Evolutionary conservation across 805 yeast genomes (phyloP).

Genomic region (Candida chauliodis): DNA sequence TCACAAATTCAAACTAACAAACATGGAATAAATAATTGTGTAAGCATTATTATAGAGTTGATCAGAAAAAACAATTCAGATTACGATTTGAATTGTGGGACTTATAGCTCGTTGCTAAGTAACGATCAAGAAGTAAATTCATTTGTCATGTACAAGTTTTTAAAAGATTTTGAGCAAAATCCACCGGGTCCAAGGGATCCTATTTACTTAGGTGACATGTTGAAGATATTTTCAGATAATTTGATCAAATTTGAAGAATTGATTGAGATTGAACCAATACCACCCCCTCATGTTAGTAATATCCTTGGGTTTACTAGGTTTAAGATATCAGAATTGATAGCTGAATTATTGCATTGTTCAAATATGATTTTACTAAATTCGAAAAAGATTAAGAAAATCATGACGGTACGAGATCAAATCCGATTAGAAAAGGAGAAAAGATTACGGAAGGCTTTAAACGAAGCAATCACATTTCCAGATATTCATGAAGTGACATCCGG

Average conservation of each 20-base stretch:
- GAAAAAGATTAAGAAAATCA: slow-evolving; percentile 62
- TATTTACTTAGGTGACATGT: slow-evolving; percentile 82
- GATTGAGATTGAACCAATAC: slow-evolving; percentile 38
- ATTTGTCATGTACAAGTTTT: slow-evolving; percentile 41
- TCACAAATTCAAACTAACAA: slow-evolving; percentile 48
- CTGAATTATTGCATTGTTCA: slow-evolving; percentile 94
- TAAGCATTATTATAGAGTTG: slow-evolving; percentile 89
- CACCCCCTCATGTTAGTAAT: slow-evolving; percentile 16
- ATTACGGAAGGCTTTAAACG: slow-evolving; percentile 40
- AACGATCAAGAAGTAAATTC: slow-evolving; percentile 32
- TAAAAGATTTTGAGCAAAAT: slow-evolving; percentile 63
- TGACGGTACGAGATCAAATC: slow-evolving; percentile 64
- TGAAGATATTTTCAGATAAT: slow-evolving; percentile 69
- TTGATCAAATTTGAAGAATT: slow-evolving; percentile 67
- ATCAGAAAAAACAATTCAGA: slow-evolving; percentile 95
- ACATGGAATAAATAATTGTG: slow-evolving; percentile 88
- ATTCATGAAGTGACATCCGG: slow-evolving; percentile 32
- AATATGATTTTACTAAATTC: slow-evolving; percentile 91
- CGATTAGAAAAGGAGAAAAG: slow-evolving; percentile 44
- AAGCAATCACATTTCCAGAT: slow-evolving; percentile 24
- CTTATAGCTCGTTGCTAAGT: slow-evolving; percentile 59
- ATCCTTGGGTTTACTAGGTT: slow-evolving; percentile 90
- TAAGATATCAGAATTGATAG: slow-evolving; percentile 86
- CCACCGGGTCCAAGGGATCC: slow-evolving; percentile 95
- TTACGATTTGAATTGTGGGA: slow-evolving; percentile 84